A percentile compares a stretch with the other conserved stretches of the same genome.
Evolutionary conservation across 768 basidiomycete species (phyloP).

Genomic region (Candolleomyces efflorescens): DNA sequence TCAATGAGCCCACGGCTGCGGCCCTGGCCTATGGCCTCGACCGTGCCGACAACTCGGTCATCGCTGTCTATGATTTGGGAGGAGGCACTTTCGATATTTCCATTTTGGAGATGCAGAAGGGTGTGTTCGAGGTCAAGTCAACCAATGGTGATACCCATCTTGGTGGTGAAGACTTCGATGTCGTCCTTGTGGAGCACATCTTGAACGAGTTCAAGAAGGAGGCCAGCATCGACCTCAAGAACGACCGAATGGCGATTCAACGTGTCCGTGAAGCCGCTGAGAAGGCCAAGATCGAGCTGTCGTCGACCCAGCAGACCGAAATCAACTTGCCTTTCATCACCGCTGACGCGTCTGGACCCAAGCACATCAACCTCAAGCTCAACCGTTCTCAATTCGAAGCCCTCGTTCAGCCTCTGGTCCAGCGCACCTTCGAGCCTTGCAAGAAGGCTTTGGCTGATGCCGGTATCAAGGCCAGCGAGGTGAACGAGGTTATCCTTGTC

Average conservation of each 20-base stretch:
- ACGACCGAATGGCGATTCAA: conserved; percentile 96
- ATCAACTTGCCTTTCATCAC: conserved; percentile 99
- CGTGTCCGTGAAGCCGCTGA: conserved; percentile 99
- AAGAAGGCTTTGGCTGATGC: conserved; percentile 96
- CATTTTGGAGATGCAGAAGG: conserved; percentile 98
- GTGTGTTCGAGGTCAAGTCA: conserved; percentile 99
- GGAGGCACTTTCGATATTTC: conserved; percentile 99
- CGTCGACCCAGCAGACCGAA: conserved; percentile 92
- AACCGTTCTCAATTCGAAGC: conserved; percentile 87
- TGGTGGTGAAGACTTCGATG: conserved; percentile 95
- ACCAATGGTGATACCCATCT: conserved; percentile 99
- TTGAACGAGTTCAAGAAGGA: conserved; percentile 95
- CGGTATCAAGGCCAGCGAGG: conserved; percentile 86
- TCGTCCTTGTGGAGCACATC: conserved; percentile 81
- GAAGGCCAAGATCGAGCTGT: conserved; percentile 99
- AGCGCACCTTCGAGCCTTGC: conserved; percentile 92
- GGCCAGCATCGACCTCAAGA: conserved; percentile 70
- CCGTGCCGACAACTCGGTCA: conserved; percentile 75
- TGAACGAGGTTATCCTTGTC: conserved; percentile 96
- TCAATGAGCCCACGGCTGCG: conserved; percentile 98
- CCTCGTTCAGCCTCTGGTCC: conserved; percentile 77
- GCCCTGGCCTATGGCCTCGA: conserved; percentile 98
- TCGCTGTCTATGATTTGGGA: conserved; percentile 98
- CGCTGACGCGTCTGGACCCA: conserved; percentile 89
- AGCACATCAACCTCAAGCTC: conserved; percentile 94